These are phyloP conservation scores for Paxillus involutus DNA, from an alignment of 768 basidiomycete genomes.

Conservation along the genomic window DNA sequence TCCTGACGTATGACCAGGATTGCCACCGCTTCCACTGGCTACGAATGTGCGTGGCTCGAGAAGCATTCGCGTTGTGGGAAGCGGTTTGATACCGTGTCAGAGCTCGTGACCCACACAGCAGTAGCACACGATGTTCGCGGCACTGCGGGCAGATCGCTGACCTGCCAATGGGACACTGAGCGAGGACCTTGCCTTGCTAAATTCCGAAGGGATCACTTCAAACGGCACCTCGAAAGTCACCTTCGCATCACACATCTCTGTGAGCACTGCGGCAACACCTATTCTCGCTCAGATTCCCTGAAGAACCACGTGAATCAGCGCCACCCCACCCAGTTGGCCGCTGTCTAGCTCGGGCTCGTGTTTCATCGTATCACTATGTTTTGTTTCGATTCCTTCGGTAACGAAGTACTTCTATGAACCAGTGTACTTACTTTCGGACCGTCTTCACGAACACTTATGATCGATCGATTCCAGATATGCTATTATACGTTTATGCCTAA, in stretches of 20 bases:
- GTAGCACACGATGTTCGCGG: conserved; percentile 4
- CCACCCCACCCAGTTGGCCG: not conserved
- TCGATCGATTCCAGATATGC: no score
- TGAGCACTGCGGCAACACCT: not conserved
- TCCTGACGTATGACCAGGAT: not conserved
- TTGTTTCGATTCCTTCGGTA: no score
- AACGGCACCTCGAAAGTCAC: conserved; percentile 11
- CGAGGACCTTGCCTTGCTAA: not conserved
- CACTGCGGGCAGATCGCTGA: not conserved
- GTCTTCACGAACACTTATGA: no score
- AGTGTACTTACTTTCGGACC: no score
- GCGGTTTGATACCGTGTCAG: not conserved
- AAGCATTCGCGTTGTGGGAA: not conserved
- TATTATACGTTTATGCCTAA: no score
- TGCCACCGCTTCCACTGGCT: not conserved
- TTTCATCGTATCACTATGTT: no score
- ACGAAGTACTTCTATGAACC: no score
- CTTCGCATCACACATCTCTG: not conserved
- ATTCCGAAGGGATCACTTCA: not conserved
- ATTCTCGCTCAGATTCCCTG: conserved; percentile 4
- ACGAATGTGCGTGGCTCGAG: not conserved
- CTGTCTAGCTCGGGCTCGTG: no score
- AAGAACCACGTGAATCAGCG: not conserved
- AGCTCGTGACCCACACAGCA: conserved; percentile 3
- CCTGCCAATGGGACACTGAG: conserved; percentile 3